phyloP scores from a whole-genome alignment of 176 grass and related monocot genomes.

The Poa annua region DNA sequence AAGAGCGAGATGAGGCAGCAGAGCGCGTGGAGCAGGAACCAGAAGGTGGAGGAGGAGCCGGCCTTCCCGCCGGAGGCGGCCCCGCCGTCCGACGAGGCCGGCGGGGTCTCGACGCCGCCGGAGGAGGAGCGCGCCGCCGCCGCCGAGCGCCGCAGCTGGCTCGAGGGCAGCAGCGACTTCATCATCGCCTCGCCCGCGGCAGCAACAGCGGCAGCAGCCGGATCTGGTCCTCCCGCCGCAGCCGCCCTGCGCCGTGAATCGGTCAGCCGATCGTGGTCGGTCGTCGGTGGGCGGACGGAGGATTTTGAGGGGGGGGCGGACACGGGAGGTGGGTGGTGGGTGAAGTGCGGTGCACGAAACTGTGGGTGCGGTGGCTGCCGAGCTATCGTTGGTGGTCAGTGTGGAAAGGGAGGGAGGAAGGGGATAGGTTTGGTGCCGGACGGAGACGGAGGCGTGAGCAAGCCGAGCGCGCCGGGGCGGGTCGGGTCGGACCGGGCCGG shows the following conservation, averaged over 20 bases:
- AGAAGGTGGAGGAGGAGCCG: constrained; percentile 52
- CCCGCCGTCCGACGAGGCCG: too few relatives aligned
- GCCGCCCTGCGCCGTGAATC: background rate
- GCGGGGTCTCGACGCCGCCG: background rate
- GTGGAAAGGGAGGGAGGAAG: constrained; percentile 12
- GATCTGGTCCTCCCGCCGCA: constrained; percentile 34
- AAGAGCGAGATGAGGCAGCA: constrained; percentile 95
- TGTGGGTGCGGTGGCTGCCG: constrained; percentile 37
- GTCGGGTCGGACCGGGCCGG: background rate
- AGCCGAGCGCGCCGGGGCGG: constrained; percentile 26
- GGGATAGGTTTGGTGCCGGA: constrained; percentile 53
- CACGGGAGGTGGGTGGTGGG: constrained; percentile 44
- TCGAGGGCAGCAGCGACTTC: constrained; percentile 61
- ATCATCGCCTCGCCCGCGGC: constrained; percentile 48
- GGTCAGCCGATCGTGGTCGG: constrained; percentile 19
- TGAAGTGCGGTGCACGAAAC: constrained; percentile 62
- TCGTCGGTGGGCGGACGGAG: background rate
- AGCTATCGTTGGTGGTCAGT: constrained; percentile 42
- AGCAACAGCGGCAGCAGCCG: constrained; percentile 1
- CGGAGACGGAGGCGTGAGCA: constrained; percentile 41
- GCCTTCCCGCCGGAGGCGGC: background rate
- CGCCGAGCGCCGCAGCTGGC: constrained; percentile 42
- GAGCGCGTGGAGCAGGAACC: constrained; percentile 85
- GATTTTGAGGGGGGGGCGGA: constrained; percentile 8
- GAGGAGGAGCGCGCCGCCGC: constrained; percentile 10